Base-by-base conservation (phyloP, 2,329 filamentous ascomycete species). In the Epicoccum nigrum region DNA sequence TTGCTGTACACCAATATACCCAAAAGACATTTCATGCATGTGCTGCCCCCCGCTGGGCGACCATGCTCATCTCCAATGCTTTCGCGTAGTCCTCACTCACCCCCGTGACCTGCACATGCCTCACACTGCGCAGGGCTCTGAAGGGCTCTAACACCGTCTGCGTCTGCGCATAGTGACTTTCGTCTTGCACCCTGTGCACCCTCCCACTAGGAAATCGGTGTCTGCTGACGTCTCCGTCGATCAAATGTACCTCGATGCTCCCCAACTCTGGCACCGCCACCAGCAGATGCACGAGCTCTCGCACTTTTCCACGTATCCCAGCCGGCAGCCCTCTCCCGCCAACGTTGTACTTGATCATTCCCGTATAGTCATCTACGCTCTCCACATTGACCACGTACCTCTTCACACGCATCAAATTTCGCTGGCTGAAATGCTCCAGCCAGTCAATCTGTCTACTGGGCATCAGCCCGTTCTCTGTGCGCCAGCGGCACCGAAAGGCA, bases 281-380 rank as follows among this genome's bases (percentile, higher is more conserved):
- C 51, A 80, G 46, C 32, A 72, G 62, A 46, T 72, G 66, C 5
- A 77, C 75, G 31, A 80, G 60, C 33, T 70, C 70, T 48, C 67
- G 58, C 15, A 80, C 75, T 45, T 76, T 75, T 16, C 63, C 60
- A 19, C 67, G 54, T 21, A 81, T 64, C 0, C 77, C 77, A 21
- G 74, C 73, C 2, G 73, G 71, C 30, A 81, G 56, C 1, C 77
- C 77, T 20, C 69, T 62, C 0, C 77, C 78, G 1, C 72, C 69
- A n/a, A 75, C 77, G 56, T 81, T 80, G 59, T 76, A 80, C 58
- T 80, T 81, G 53, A 80, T 77, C 77, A 79, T 79, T 4, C 77
- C 78, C 1, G 76, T 79, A 45, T 80, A 80, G 32, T 71, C 70
- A 57, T 81, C 79, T 20, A 79, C 75, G 44, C 76, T 74, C 63